These are phyloP conservation scores for Yamadazyma membranifaciens DNA, from an alignment of 1,139 yeast species.

Conservation along the genomic window DNA sequence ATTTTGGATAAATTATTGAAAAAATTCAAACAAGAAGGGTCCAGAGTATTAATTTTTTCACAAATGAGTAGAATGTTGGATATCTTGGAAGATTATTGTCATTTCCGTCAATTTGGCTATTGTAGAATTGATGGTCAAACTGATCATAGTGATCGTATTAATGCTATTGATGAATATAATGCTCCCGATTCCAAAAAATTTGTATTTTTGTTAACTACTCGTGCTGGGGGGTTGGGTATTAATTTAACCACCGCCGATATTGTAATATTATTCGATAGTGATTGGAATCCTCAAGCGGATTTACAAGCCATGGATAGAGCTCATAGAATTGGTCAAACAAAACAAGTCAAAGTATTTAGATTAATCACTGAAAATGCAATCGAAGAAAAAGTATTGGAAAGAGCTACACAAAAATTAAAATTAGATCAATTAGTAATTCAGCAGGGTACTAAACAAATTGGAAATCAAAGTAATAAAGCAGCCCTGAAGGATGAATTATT, in stretches of 20 bases:
- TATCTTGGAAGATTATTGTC: constrained; percentile 75
- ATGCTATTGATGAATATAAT: constrained; percentile 75
- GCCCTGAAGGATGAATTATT: constrained; percentile 68
- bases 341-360: constrained; percentile 75
- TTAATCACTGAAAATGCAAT: constrained; percentile 78
- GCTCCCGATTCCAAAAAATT: constrained; percentile 68
- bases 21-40: constrained; percentile 64
- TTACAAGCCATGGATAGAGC: constrained; percentile 89
- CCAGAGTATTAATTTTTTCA: constrained; percentile 73
- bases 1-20: constrained; percentile 67
- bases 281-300: constrained; percentile 89
- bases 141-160: constrained; percentile 71
- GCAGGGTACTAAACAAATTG: constrained; percentile 56
- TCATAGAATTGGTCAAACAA: constrained; percentile 82
- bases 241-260: constrained; percentile 75
- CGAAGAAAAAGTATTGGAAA: constrained; percentile 75
- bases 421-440: constrained; percentile 80
- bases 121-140: constrained; percentile 84
- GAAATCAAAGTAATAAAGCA: constrained; percentile 39
- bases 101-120: constrained; percentile 63
- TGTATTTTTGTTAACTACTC: constrained; percentile 68
- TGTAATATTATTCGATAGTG: constrained; percentile 72
- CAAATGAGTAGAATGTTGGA: constrained; percentile 83
- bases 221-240: constrained; percentile 89
- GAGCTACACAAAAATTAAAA: constrained; percentile 77